These are phyloP conservation scores for Scenedesmus sp. DNA, from an alignment of 163 green algal species.

Conservation along the genomic window DNA sequence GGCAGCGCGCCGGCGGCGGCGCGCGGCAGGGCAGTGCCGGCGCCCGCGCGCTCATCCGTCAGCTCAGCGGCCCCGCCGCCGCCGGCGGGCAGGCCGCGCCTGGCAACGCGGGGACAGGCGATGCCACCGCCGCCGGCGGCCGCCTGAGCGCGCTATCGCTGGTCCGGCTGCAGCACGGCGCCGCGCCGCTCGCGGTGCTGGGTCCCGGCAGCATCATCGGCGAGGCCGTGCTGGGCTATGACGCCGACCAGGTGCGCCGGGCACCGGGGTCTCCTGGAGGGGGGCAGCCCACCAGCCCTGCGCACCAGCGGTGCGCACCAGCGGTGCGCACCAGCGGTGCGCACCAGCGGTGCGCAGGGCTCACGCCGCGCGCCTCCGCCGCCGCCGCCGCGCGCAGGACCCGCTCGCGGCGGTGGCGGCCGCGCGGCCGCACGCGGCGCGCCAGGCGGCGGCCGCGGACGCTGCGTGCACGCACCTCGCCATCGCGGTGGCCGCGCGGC, in stretches of 20 bases:
- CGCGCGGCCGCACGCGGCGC: not conserved
- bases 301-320: no score
- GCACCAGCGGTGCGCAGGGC: no score
- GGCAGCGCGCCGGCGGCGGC: not conserved
- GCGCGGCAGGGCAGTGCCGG: no score
- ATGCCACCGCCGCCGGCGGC: not conserved
- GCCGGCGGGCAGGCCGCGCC: not conserved
- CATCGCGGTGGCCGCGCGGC: slow-evolving; percentile 11
- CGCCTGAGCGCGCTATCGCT: not conserved
- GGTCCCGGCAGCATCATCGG: slow-evolving; percentile 33
- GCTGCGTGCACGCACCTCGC: slow-evolving; percentile 11
- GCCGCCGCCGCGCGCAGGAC: not conserved
- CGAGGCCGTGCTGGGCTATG: slow-evolving; percentile 37
- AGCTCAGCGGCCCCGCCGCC: slow-evolving; percentile 23
- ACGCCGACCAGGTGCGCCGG: not conserved
- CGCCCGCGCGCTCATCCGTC: not conserved
- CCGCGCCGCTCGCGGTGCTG: slow-evolving; percentile 29
- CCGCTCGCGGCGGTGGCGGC: slow-evolving; percentile 10
- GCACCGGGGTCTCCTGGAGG: not conserved
- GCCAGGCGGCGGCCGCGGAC: slow-evolving; percentile 14
- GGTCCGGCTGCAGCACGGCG: not conserved
- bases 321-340: no score
- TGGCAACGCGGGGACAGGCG: slow-evolving; percentile 3
- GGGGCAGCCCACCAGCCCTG: no score
- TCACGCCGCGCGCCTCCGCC: no score